Base-by-base conservation (phyloP, 768 basidiomycete genomes). In the Stropharia rugosoannulata region DNA sequence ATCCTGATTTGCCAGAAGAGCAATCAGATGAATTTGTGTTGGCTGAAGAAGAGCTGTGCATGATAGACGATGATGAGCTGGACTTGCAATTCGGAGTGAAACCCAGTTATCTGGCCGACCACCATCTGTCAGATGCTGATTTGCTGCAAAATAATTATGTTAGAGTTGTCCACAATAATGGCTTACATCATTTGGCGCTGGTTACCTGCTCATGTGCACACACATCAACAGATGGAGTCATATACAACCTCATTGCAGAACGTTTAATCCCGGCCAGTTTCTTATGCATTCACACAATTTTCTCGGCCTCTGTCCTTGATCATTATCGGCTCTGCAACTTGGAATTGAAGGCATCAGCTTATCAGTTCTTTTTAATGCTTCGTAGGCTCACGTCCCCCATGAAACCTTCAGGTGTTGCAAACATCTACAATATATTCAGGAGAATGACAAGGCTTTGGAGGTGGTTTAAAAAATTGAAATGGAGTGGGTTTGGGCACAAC, bases 401-500 rank as follows among this genome's bases (percentile, higher is more conserved):
- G 42, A 18, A 19, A 11, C 42, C 8, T 18, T 16, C 18, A 43
- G 11, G 4, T 29, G 42, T 43, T 1, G 9, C 8, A 2, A 16
- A 43, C 7, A 10, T 43, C 13, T 43, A 43, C 9, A 10, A 16
- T 1, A 25, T 19, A 16, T 43, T 43, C n/a, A 2, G 16, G 12
- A 11, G 42, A 10, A 5, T 43, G 42, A 18, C 12, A 15, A 11
- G 16, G 4, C 7, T 43, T 4, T 43, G 42, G 27, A 13, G 16
- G 4, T 43, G 42, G 42, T 19, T 16, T 7, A 43, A 43, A 16
- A 43, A 43, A 19, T 43, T 43, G 25, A 43, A 19, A 19, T 57
- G 57, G 49, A 18, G 4, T 45, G 66, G 66, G 19, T 64, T 46
- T 52, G 65, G 59, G 1, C 61, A 56, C 18, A 49, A 41, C 2